Conservation (phyloP, 106 monocot genomes). For the Phalaenopsis aphrodite region DNA sequence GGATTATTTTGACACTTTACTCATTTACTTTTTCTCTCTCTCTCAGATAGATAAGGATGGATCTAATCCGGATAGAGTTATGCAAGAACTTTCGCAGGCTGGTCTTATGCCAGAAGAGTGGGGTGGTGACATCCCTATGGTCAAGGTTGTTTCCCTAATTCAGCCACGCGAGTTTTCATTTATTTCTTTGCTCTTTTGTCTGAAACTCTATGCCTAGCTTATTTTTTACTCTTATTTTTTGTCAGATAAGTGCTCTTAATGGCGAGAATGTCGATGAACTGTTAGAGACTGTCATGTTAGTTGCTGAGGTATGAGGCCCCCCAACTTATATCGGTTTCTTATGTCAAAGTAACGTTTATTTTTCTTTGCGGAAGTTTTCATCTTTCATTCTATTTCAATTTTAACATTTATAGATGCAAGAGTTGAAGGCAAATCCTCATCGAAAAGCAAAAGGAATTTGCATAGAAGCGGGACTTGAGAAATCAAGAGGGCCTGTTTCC, state of each 20-base stretch:
- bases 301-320: constrained; percentile 66
- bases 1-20: neutral
- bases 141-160: constrained; percentile 50
- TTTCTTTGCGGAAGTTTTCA: neutral
- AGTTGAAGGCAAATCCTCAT: constrained; percentile 92
- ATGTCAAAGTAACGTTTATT: neutral
- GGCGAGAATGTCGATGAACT: constrained; percentile 88
- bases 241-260: constrained; percentile 92
- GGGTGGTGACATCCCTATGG: constrained; percentile 95
- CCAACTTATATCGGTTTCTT: constrained; percentile 3
- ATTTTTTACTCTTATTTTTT: constrained; percentile 10
- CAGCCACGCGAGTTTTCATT: neutral
- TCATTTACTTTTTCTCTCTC: neutral
- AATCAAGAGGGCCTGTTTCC: constrained; percentile 75
- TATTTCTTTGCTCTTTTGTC: neutral
- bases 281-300: constrained; percentile 88
- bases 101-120: constrained; percentile 92
- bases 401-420: constrained; percentile 63
- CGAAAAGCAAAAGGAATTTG: constrained; percentile 92
- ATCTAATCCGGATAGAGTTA: constrained; percentile 80
- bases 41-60: constrained; percentile 91
- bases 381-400: neutral
- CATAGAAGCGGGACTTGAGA: constrained; percentile 90
- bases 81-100: constrained; percentile 93
- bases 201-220: constrained; percentile 16